Base-by-base conservation (phyloP, 2,329 filamentous ascomycete genomes). In the Acarospora socialis region DNA sequence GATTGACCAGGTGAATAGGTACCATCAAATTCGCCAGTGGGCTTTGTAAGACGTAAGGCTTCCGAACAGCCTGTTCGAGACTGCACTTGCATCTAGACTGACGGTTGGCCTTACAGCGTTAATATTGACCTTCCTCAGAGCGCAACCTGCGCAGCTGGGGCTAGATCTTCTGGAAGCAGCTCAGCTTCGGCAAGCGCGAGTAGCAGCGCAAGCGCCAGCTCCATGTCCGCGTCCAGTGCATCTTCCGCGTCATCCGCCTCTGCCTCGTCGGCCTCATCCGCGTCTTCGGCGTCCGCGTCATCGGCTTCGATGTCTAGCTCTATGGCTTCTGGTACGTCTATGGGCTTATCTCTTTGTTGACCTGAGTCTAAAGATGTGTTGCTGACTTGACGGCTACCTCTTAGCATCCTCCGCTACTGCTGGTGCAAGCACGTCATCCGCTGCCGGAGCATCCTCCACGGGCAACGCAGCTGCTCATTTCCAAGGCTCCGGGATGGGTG, bases 21-120 rank as follows among this genome's bases (percentile, higher is more conserved):
- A 43, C 43, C 7, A 26, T 43, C 8, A 12, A 42, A 23, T 38
- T 42, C n/a, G 43, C 43, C n/a, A 25, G 24, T 14, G 25, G 41
- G n/a, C 18, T 45, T 5, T 45, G 43, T 30, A 27, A 34, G 19
- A 35, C 29, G 42, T 44, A 32, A 34, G 40, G 35, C 18, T 23
- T 19, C 12, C 18, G 9, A 27, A 8, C 15, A 21, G 15, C 16
- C 19, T 14, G 9, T 6, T 13, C 13, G 10, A 14, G 8, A 19
- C 14, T 21, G 18, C 16, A 10, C 10, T 29, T 14, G n/a, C 32
- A 32, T 25, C 22, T 20, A 16, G 21, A 32, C 33, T 21, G 21
- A 16, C 15, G 27, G 41, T 33, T 24, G 36, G 36, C 35, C 26
- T 36, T 2, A 37, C 41, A 15, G 32, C 33, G 21, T 19, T 36